A percentile compares a stretch with the other conserved stretches of the same genome.
Evolutionary conservation across 164 flowering plant species (phyloP).

Genomic region (Sedum album): DNA sequence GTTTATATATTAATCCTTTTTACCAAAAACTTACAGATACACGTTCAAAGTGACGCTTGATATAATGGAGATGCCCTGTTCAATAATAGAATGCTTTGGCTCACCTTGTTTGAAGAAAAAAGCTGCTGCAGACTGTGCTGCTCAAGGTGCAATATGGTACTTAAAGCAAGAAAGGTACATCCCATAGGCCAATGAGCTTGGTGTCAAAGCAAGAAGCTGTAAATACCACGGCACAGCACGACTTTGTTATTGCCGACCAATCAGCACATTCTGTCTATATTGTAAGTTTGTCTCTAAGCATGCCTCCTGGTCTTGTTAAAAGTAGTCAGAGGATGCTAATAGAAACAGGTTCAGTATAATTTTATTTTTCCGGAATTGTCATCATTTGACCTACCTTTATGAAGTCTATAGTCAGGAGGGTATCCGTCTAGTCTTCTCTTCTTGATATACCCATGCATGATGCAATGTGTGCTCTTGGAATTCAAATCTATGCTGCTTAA

Average conservation of each 20-base stretch:
- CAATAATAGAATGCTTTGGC: constrained; percentile 48
- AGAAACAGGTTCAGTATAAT: too few relatives aligned
- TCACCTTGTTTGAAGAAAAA: constrained; percentile 44
- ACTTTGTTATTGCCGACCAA: background rate
- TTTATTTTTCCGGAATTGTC: too few relatives aligned
- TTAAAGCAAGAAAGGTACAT: constrained; percentile 29
- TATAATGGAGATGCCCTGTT: constrained; percentile 30
- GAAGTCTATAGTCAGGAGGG: too few relatives aligned
- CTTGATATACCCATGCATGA: too few relatives aligned
- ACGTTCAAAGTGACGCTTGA: constrained; percentile 50
- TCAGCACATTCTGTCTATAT: too few relatives aligned
- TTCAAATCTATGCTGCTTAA: too few relatives aligned
- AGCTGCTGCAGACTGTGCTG: constrained; percentile 74
- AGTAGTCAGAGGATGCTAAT: too few relatives aligned
- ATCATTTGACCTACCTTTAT: too few relatives aligned
- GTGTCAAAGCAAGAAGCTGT: background rate
- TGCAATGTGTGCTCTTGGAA: too few relatives aligned
- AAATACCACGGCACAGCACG: background rate
- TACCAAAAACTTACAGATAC: constrained; percentile 33
- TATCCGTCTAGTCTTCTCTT: too few relatives aligned
- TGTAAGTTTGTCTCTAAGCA: too few relatives aligned
- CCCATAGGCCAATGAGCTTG: background rate
- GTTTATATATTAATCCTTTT: background rate
- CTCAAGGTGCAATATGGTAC: constrained; percentile 79
- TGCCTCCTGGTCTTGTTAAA: too few relatives aligned